Evolutionary conservation across 2,329 filamentous ascomycete genomes (phyloP).

Genomic region (Malbranchea cinnamomea): DNA sequence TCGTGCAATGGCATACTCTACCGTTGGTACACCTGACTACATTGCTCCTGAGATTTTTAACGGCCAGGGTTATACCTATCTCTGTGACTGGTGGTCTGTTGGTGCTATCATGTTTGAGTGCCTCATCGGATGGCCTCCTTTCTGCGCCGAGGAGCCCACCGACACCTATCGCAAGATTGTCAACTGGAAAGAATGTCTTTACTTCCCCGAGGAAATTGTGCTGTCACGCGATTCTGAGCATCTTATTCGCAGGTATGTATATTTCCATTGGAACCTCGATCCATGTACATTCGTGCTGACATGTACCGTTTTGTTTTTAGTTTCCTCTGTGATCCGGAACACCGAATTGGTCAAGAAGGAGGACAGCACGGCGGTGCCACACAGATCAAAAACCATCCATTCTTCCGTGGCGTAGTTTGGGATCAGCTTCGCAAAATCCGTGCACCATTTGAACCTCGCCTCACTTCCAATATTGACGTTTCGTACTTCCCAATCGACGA

Average conservation of each 20-base stretch:
- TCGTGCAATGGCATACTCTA: conserved; percentile 92
- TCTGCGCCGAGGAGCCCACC: conserved; percentile 93
- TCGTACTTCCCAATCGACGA: conserved; percentile 98
- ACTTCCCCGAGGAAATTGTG: conserved; percentile 91
- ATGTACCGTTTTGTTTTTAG: conserved; percentile 30
- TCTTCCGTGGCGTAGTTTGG: conserved; percentile 95
- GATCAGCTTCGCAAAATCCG: conserved; percentile 83
- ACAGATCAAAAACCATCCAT: conserved; percentile 85
- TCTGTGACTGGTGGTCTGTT: conserved; percentile 98
- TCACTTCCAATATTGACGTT: conserved; percentile 87
- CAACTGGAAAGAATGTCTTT: conserved; percentile 89
- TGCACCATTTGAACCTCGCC: conserved; percentile 86
- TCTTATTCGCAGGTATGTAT: conserved; percentile 68
- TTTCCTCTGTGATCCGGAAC: conserved; percentile 85
- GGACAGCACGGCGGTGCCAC: conserved; percentile 54
- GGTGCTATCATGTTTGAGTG: conserved; percentile 99
- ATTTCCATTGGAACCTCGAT: background rate
- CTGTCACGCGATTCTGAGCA: conserved; percentile 80
- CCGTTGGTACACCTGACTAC: conserved; percentile 94
- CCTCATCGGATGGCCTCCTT: conserved; percentile 94
- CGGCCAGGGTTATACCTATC: conserved; percentile 86
- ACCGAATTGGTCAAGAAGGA: conserved; percentile 63
- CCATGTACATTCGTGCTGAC: background rate
- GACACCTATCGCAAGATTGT: conserved; percentile 99
- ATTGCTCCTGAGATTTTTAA: conserved; percentile 98